These are phyloP conservation scores for Allomyces arbusculus DNA, from an alignment of 192 early-diverging fungal genomes.

Conservation along the genomic window DNA sequence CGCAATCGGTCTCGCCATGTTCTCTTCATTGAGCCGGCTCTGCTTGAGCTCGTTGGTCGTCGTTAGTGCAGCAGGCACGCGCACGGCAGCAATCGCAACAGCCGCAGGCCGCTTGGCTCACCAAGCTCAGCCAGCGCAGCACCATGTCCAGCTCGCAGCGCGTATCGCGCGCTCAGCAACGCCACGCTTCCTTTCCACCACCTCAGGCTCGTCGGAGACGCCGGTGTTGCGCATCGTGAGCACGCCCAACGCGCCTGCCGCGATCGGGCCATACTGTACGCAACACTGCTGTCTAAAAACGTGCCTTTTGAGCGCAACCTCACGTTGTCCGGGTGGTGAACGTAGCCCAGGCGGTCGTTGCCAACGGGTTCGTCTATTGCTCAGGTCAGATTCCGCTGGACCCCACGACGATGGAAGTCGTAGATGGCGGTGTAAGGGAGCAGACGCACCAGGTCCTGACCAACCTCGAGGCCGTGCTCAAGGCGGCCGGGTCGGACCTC, in stretches of 20 bases:
- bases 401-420: conserved; percentile 1
- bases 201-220: no score
- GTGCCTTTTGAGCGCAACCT: conserved; percentile 1
- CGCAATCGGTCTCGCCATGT: no score
- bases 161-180: no score
- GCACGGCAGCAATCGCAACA: no score
- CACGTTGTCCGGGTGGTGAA: background rate
- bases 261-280: conserved; percentile 61
- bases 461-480: conserved; percentile 68
- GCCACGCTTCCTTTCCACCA: no score
- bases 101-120: no score
- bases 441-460: conserved; percentile 36
- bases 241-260: conserved; percentile 42
- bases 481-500: conserved; percentile 52
- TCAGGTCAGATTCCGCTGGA: conserved; percentile 4
- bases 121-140: no score
- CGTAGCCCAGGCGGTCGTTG: conserved; percentile 5
- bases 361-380: conserved; percentile 5
- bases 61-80: no score
- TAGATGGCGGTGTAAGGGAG: background rate
- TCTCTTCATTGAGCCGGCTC: no score
- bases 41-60: no score
- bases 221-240: conserved; percentile 9
- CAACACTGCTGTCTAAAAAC: no score
- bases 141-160: no score